These are phyloP conservation scores for Alternaria sp. DNA, from an alignment of 2,329 filamentous ascomycete genomes.

Conservation along the genomic window DNA sequence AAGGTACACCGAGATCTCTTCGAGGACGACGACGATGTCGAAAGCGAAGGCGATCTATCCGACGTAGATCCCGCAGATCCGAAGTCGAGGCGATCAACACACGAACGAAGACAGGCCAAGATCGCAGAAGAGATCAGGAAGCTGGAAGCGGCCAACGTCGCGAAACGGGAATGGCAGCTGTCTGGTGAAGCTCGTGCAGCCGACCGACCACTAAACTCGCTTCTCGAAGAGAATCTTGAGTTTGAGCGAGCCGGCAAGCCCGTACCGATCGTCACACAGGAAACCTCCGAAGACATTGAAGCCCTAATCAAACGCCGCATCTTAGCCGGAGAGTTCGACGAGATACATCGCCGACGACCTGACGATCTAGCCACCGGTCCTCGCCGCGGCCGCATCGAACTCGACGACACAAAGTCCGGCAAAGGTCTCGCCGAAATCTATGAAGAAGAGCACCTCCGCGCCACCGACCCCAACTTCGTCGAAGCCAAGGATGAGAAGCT, in stretches of 20 bases:
- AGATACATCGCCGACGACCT: constrained; percentile 83
- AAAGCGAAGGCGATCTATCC: constrained; percentile 65
- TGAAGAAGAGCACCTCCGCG: constrained; percentile 87
- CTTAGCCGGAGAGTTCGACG: constrained; percentile 88
- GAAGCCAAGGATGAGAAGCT: constrained; percentile 85
- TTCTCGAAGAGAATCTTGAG: constrained; percentile 93
- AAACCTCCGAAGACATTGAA: constrained; percentile 90
- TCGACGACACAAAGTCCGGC: constrained; percentile 87
- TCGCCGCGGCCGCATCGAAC: constrained; percentile 77
- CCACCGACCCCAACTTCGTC: constrained; percentile 80
- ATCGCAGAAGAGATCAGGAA: constrained; percentile 89
- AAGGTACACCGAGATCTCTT: constrained; percentile 91
- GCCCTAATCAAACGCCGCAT: constrained; percentile 94
- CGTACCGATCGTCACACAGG: constrained; percentile 90
- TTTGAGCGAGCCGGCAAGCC: constrained; percentile 97
- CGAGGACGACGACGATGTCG: constrained; percentile 73
- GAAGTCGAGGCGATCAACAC: constrained; percentile 78
- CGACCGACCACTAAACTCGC: constrained; percentile 87
- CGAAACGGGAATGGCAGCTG: constrained; percentile 90
- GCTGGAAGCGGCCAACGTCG: constrained; percentile 87
- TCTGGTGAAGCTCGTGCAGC: constrained; percentile 85
- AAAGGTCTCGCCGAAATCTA: constrained; percentile 92
- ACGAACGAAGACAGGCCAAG: constrained; percentile 87
- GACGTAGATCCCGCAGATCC: constrained; percentile 72
- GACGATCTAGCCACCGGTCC: constrained; percentile 72